Base-by-base conservation (phyloP, 2,329 filamentous ascomycete species). In the Beauveria asiatica region DNA sequence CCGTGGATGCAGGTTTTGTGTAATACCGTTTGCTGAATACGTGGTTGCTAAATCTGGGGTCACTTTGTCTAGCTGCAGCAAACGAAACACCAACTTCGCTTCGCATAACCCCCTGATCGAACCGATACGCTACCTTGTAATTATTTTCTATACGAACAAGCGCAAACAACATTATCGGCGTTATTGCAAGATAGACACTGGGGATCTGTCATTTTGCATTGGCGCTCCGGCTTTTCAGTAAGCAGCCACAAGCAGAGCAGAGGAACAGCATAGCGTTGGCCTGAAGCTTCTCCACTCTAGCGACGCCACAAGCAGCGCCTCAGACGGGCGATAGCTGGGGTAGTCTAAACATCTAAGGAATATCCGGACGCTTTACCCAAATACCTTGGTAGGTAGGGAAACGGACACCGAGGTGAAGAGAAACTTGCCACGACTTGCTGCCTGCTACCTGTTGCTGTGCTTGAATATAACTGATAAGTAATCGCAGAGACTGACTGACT, bases 41-140 rank as follows among this genome's bases (percentile, higher is more conserved):
- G n/a, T 39, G 30, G 44, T 41, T 50, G 46, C 45, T 58, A 58
- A 58, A 27, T 33, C 37, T 49, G 42, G 27, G 27, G 53, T 50
- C 44, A 49, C 55, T 41, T 50, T 57, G 55, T 57, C 55, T 57
- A 57, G 55, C 54, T 57, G 54, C 55, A 57, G 55, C 44, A 30
- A 57, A 57, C 55, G 45, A 50, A 57, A 30, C 55, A 33, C 33
- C 55, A 17, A 50, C 55, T 45, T 57, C 55, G 55, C 45, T 49
- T 50, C 45, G 55, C 42, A 21, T n/a, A 9, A 16, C 30, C 30
- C 33, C 30, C 30, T 13, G 50, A 21, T 39, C 50, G 13, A 52
- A 25, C 33, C 13, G 27, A 8, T 19, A 30, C 23, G 10, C 30
- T n/a, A 6, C 27, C 27, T 48, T 17, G 7, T 45, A 19, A 3